Base-by-base conservation (phyloP, 805 yeast species). In the Blastobotrys peoriensis region DNA sequence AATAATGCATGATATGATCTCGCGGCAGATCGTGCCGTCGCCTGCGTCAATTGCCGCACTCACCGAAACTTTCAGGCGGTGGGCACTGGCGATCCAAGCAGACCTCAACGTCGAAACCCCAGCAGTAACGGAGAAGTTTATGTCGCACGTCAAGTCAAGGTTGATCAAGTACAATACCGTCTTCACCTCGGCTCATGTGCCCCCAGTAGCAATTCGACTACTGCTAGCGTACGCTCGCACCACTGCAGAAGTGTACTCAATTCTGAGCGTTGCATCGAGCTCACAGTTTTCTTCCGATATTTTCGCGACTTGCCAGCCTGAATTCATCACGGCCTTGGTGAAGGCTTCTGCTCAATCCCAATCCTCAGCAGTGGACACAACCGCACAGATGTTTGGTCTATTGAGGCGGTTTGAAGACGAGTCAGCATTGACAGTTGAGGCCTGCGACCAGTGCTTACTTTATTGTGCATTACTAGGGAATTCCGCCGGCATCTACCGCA, bases 341-440 rank as follows among this genome's bases (percentile, higher is more conserved):
- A 43, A 19, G 9, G 33, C n/a, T 5, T 16, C 35, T 2, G 33
- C 33, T 3, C 13, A 15, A 19, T 23, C 38, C 8, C 33, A 10
- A 4, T 18, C 35, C 13, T 21, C 35, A 3, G 36, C 36, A 3
- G 47, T 50, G 13, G 30, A 45, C 6, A 49, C 52, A 6, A 56
- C 55, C 58, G 58, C 61, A 1, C 58, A 56, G 38, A 46, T 54
- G 49, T 54, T 55, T 43, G 61, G 58, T 6, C 45, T 53, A 4
- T 41, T 57, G 36, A 51, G 48, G 23, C 42, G 61, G 17, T 51
- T 57, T 39, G 34, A 37, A 10, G 47, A 49, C 16, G 37, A 40
- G 27, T 28, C 54, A 8, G 41, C 40, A 1, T 49, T 57, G 17
- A 44, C 50, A 1, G 23, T 45, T 3, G 54, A 43, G n/a, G 54